These are phyloP conservation scores for Alternaria rosae DNA, from an alignment of 2,329 filamentous ascomycete species.

Conservation along the genomic window DNA sequence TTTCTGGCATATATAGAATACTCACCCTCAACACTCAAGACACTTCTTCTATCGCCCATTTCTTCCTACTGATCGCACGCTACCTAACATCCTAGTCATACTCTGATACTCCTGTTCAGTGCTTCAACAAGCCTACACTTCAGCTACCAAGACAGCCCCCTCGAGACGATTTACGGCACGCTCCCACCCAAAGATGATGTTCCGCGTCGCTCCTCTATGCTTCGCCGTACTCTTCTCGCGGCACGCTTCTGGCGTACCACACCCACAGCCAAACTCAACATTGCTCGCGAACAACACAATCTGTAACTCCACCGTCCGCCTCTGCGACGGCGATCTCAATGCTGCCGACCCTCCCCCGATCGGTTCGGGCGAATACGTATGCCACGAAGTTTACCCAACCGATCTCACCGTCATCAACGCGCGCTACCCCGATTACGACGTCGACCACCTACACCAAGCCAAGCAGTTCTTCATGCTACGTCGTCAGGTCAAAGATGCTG, in stretches of 20 bases:
- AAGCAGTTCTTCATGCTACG: constrained; percentile 41
- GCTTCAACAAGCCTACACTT: not conserved
- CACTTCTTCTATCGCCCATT: not conserved
- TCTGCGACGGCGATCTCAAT: not conserved
- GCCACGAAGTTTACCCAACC: constrained; percentile 29
- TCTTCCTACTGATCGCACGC: not conserved
- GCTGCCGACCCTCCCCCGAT: not conserved
- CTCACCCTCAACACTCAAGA: not conserved
- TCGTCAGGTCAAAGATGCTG: constrained; percentile 26
- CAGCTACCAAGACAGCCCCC: not conserved
- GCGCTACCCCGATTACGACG: constrained; percentile 33
- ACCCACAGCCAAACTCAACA: constrained; percentile 20
- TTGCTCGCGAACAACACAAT: constrained; percentile 7
- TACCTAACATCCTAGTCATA: not conserved
- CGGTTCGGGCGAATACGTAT: constrained; percentile 17
- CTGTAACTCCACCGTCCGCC: constrained; percentile 3
- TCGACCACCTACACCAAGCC: constrained; percentile 25
- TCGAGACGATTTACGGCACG: not conserved
- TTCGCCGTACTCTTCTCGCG: constrained; percentile 14
- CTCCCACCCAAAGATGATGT: not conserved
- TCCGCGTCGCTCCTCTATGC: not conserved
- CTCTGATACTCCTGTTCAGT: not conserved
- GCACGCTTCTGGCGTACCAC: constrained; percentile 15
- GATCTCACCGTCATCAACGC: constrained; percentile 37
- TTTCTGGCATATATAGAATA: not conserved